phyloP scores from a whole-genome alignment of 495 filamentous ascomycete genomes.

The Trypethelium eluteriae region DNA sequence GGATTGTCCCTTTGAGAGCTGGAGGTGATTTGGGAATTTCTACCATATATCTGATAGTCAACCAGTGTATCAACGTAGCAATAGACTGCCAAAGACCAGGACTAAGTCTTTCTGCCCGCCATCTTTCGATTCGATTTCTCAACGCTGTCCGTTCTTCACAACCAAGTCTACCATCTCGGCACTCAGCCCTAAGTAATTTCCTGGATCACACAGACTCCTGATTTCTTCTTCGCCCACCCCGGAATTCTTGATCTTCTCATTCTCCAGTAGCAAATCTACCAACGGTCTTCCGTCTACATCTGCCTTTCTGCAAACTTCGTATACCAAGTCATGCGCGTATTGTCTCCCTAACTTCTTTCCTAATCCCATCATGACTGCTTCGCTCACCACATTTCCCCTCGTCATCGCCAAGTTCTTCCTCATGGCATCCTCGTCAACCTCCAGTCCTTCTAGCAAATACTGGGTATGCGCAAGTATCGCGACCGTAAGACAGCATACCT shows the following conservation, averaged over 20 bases:
- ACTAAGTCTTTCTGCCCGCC: neutral
- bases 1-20: too few species aligned
- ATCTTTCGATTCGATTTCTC: neutral
- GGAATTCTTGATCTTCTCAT: conserved; percentile 18
- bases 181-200: conserved; percentile 23
- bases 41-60: too few species aligned
- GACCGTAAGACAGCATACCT: conserved; percentile 24
- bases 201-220: conserved; percentile 23
- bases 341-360: conserved; percentile 25
- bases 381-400: conserved; percentile 22
- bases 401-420: conserved; percentile 20
- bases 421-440: conserved; percentile 26
- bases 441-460: conserved; percentile 23
- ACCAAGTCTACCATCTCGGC: conserved; percentile 24
- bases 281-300: conserved; percentile 15
- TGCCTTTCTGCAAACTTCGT: conserved; percentile 23
- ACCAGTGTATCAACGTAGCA: too few species aligned
- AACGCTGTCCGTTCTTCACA: neutral
- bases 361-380: conserved; percentile 30
- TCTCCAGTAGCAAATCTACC: conserved; percentile 20
- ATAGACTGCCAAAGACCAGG: too few species aligned
- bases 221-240: conserved; percentile 22
- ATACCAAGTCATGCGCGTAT: conserved; percentile 24
- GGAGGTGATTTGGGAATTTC: too few species aligned
- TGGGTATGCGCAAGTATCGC: conserved; percentile 21